Conservation (phyloP, 345 rosid genomes). For the Pugionium cornutum region DNA sequence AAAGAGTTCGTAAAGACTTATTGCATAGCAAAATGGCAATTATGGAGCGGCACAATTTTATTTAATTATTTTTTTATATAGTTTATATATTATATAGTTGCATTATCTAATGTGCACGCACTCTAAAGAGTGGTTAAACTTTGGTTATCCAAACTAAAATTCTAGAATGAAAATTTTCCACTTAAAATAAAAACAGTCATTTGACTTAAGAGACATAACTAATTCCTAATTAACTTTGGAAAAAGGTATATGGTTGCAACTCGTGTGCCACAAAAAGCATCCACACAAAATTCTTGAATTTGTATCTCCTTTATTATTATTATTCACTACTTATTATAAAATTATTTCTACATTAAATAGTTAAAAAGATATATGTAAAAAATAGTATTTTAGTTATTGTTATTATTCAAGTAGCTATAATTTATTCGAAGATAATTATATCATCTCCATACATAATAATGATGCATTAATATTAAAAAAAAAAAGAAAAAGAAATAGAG, state of each 20-base stretch:
- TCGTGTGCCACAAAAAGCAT: slow-evolving; percentile 10
- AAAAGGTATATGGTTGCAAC: slow-evolving; percentile 5
- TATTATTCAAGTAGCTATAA: not conserved
- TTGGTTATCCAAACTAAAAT: slow-evolving; percentile 10
- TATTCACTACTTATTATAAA: too few species aligned
- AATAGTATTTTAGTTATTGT: not conserved
- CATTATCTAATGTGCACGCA: not conserved
- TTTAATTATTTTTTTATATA: slow-evolving; percentile 1
- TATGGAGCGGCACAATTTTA: slow-evolving; percentile 14
- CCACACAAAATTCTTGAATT: too few species aligned
- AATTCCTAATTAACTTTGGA: not conserved
- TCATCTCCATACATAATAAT: not conserved
- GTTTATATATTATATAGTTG: not conserved
- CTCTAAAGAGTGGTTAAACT: not conserved
- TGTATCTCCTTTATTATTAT: too few species aligned
- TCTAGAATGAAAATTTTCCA: not conserved
- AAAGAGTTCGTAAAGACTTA: slow-evolving; percentile 5
- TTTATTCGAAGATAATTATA: not conserved
- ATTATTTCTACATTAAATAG: too few species aligned
- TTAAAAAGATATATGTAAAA: slow-evolving; percentile 1
- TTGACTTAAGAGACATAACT: slow-evolving; percentile 9
- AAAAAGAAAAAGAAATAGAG: not conserved
- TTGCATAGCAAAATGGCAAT: slow-evolving; percentile 16
- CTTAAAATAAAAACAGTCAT: not conserved
- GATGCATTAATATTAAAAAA: not conserved